Evolutionary conservation across 140 eudicot species (phyloP), one percentile per base, ranked within the genome.

Genomic region (Anethum foeniculum): DNA sequence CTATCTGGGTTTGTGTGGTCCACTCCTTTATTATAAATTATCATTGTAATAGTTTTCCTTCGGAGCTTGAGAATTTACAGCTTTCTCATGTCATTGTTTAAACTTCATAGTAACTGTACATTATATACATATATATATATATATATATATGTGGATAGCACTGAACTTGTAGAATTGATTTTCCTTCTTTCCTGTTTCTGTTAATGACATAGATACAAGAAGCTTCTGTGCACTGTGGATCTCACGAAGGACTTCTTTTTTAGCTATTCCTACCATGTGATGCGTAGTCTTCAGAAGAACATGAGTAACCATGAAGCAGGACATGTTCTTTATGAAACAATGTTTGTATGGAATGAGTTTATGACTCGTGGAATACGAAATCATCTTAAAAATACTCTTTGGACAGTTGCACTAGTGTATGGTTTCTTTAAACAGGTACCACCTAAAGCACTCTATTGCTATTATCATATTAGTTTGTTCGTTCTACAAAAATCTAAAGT

Each of bases 261-360:
- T 87, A 95, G 99, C 91, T 95, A 95, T 89, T 90, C 98, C 79
- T 95, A 95, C 84, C 92, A 87, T 81, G 82, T 93, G 75, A 95
- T 93, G 99, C 91, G 86, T 80, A 89, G 93, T 86, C 91, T 95
- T 80, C 99, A 95, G 84, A 95, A 91, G 86, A 95, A 95, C 83
- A 77, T 91, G 43, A 83, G 89, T 69, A 82, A 90, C 81, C 86
- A 80, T 30, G 89, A 86, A 76, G 64, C 88, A 32, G 94, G 91
- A 74, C 79, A 83, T 44, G 58, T 36, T 36, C 84, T 77, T 79
- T 91, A 95, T 54, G 99, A 95, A 85, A 93, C 97, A 71, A 88
- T 95, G 97, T 95, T 95, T 80, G 99, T 95, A 14, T 95, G 99
- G 99, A 95, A 95, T 83, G 97, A 93, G 89, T 95, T 86, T 86